A percentile compares a stretch with the other conserved stretches of the same genome.
phyloP scores from a whole-genome alignment of 169 alveolate species.

The Plasmodium chabaudi region DNA sequence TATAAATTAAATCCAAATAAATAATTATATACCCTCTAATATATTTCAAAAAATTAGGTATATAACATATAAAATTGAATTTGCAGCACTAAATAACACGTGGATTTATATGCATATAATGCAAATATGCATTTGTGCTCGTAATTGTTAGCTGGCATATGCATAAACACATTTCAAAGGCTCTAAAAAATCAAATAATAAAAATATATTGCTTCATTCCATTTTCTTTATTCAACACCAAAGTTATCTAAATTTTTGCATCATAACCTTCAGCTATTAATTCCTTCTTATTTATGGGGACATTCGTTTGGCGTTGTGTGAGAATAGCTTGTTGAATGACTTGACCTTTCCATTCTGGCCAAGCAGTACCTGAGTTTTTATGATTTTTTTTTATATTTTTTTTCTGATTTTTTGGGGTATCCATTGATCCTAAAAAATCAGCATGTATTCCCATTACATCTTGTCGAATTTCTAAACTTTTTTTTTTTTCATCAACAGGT shows the following conservation, averaged over 20 bases:
- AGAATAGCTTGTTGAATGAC: conserved; percentile 92
- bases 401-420: conserved; percentile 76
- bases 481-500: conserved; percentile 87
- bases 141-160: too few relatives aligned
- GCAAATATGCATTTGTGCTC: too few relatives aligned
- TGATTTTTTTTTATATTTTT: conserved; percentile 67
- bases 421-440: conserved; percentile 88
- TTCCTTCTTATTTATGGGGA: conserved; percentile 90
- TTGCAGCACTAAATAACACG: too few relatives aligned
- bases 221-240: not conserved
- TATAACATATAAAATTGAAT: too few relatives aligned
- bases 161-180: too few relatives aligned
- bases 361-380: conserved; percentile 87
- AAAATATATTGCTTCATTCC: too few relatives aligned
- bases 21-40: too few relatives aligned
- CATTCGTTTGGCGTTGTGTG: conserved; percentile 91
- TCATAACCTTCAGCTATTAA: conserved; percentile 92
- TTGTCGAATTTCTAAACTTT: conserved; percentile 82
- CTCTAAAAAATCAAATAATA: too few relatives aligned
- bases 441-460: conserved; percentile 90
- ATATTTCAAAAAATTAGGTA: too few relatives aligned
- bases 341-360: conserved; percentile 95
- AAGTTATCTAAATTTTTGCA: conserved; percentile 86
- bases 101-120: too few relatives aligned
- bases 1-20: too few relatives aligned